Evolutionary conservation across 2,329 filamentous ascomycete genomes (phyloP).

Genomic region (Thyridium curvatum): DNA sequence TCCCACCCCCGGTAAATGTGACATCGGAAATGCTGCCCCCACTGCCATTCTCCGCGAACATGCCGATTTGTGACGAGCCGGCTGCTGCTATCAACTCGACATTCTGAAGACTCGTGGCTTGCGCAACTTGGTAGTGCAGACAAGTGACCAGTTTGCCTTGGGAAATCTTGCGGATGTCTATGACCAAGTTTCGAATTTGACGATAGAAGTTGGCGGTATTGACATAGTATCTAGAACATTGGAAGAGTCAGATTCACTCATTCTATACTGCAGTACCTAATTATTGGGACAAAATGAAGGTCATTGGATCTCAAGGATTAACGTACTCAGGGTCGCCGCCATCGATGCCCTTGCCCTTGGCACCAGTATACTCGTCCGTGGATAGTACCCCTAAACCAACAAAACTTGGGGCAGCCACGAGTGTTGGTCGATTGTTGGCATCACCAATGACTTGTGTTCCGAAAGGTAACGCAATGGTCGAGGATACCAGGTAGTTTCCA

Average conservation of each 20-base stretch:
- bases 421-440: neutral
- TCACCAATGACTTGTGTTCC: slow-evolving; percentile 6
- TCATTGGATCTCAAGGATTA: no score
- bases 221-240: slow-evolving; percentile 1
- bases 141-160: neutral
- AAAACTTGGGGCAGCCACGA: neutral
- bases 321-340: no score
- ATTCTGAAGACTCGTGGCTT: slow-evolving; percentile 42
- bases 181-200: slow-evolving; percentile 43
- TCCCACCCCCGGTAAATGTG: slow-evolving; percentile 51
- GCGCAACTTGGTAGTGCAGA: slow-evolving; percentile 10
- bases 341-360: neutral
- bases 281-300: no score
- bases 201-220: slow-evolving; percentile 46
- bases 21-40: slow-evolving; percentile 55
- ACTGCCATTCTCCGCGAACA: slow-evolving; percentile 51
- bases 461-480: slow-evolving; percentile 1
- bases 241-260: no score
- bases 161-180: slow-evolving; percentile 35
- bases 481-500: slow-evolving; percentile 4
- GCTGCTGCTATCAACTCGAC: slow-evolving; percentile 51
- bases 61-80: slow-evolving; percentile 40
- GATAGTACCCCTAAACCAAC: slow-evolving; percentile 4
- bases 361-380: slow-evolving; percentile 1
- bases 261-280: no score